Percentiles rank a stretch among this genome's conserved stretches.
phyloP scores from a whole-genome alignment of 257 asterid genomes.

The Leonotis leonurus region DNA sequence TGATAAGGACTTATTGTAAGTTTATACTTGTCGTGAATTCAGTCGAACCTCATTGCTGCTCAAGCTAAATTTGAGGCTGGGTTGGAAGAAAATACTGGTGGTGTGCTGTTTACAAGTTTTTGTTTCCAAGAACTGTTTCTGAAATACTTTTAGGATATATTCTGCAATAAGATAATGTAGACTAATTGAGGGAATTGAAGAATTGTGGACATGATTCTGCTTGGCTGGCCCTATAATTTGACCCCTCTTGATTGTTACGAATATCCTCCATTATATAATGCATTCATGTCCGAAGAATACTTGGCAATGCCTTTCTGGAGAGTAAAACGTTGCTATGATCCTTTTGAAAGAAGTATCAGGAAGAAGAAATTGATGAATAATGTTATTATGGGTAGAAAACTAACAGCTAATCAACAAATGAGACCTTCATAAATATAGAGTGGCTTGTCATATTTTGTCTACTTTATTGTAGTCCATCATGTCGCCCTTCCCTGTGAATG shows the following conservation, averaged over 20 bases:
- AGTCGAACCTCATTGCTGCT: background rate
- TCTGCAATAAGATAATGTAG: background rate
- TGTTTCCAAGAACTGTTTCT: background rate
- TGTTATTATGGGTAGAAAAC: background rate
- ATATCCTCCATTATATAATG: background rate
- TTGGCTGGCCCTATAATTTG: no score
- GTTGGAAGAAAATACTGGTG: background rate
- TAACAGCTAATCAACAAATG: no score
- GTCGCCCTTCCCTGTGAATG: background rate
- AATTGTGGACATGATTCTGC: background rate
- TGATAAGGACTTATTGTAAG: background rate
- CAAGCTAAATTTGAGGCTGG: background rate
- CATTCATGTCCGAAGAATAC: background rate
- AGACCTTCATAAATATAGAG: no score
- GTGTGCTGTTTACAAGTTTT: background rate
- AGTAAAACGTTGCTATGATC: background rate
- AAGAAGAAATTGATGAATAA: background rate
- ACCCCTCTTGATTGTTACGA: background rate
- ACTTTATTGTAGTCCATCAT: background rate
- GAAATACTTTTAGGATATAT: background rate
- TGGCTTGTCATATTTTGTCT: background rate
- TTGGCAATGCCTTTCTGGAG: background rate
- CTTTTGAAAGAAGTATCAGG: background rate
- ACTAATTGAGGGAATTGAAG: background rate
- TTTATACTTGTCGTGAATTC: background rate